Evolutionary conservation across 2,329 filamentous ascomycete species (phyloP).

Genomic region (Malbranchea cinnamomea): DNA sequence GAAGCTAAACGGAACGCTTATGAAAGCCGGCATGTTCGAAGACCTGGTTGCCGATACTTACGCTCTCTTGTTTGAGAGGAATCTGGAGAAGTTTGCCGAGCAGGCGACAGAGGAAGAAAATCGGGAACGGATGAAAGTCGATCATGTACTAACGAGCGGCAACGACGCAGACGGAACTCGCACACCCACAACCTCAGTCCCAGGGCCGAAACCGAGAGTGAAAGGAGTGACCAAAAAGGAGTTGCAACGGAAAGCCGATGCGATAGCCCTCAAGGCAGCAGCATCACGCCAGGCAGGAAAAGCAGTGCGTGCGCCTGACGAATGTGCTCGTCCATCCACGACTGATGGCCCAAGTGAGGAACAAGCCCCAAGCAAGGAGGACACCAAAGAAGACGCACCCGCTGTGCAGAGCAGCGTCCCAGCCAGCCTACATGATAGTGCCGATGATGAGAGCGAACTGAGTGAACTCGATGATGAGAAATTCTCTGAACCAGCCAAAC

Average conservation of each 20-base stretch:
- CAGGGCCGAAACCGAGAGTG: constrained; percentile 25
- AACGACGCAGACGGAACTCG: constrained; percentile 13
- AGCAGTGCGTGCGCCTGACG: constrained; percentile 5
- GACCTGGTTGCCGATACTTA: constrained; percentile 91
- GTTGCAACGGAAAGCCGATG: constrained; percentile 43
- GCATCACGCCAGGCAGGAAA: constrained; percentile 7
- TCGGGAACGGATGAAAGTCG: constrained; percentile 33
- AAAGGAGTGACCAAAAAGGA: constrained; percentile 47
- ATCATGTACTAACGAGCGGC: constrained; percentile 29
- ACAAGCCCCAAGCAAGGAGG: constrained; percentile 29
- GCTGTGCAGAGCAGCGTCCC: constrained; percentile 37
- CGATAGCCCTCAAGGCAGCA: constrained; percentile 31
- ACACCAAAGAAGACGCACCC: constrained; percentile 29
- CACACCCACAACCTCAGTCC: constrained; percentile 8
- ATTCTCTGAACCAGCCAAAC: constrained; percentile 4
- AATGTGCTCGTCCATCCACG: constrained; percentile 5
- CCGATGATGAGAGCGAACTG: constrained; percentile 54
- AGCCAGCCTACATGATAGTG: constrained; percentile 49
- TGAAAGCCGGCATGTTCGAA: constrained; percentile 75
- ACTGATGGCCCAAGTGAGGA: neutral
- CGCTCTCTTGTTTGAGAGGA: constrained; percentile 38
- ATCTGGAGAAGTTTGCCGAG: constrained; percentile 24
- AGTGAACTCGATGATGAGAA: constrained; percentile 46
- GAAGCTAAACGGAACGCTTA: constrained; percentile 70
- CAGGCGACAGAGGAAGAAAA: constrained; percentile 31